Evolutionary conservation across 2,329 filamentous ascomycete genomes (phyloP).

Genomic region (Exophiala aquamarina): DNA sequence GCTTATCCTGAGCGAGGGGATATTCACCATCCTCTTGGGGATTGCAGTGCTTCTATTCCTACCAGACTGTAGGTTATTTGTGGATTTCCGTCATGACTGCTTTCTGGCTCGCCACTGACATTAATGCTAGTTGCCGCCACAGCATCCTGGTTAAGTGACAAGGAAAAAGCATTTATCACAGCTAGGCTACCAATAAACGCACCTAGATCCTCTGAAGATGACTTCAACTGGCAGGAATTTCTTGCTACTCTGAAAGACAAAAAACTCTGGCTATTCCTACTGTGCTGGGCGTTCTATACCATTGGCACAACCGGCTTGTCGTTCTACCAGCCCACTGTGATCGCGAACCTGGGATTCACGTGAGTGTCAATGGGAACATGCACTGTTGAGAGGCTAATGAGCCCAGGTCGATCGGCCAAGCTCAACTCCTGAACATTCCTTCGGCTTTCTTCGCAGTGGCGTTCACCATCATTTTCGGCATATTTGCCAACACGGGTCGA

Average conservation of each 20-base stretch:
- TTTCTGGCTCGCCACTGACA: not conserved
- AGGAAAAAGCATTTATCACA: slow-evolving; percentile 50
- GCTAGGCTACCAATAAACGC: slow-evolving; percentile 45
- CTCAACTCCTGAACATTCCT: slow-evolving; percentile 52
- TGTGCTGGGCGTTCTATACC: slow-evolving; percentile 49
- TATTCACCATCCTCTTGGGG: slow-evolving; percentile 42
- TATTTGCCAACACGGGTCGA: slow-evolving; percentile 44
- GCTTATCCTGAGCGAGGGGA: slow-evolving; percentile 47
- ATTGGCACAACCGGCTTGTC: slow-evolving; percentile 45
- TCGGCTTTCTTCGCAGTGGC: slow-evolving; percentile 44
- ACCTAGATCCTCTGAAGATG: slow-evolving; percentile 39
- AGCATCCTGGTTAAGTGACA: slow-evolving; percentile 47
- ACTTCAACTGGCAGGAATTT: slow-evolving; percentile 44
- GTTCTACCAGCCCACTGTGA: slow-evolving; percentile 45
- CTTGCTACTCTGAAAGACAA: slow-evolving; percentile 40
- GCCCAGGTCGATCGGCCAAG: slow-evolving; percentile 43
- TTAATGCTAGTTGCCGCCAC: slow-evolving; percentile 39
- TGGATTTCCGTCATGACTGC: too few species aligned
- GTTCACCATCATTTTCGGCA: slow-evolving; percentile 44
- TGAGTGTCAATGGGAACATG: slow-evolving; percentile 24
- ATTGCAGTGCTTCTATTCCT: slow-evolving; percentile 39
- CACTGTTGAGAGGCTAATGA: not conserved
- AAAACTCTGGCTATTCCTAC: slow-evolving; percentile 47
- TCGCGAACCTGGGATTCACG: slow-evolving; percentile 45
- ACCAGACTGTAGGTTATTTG: slow-evolving; percentile 41